Conservation (phyloP, 371 early-diverging fungal species). For the Rhizopus stolonifer region DNA sequence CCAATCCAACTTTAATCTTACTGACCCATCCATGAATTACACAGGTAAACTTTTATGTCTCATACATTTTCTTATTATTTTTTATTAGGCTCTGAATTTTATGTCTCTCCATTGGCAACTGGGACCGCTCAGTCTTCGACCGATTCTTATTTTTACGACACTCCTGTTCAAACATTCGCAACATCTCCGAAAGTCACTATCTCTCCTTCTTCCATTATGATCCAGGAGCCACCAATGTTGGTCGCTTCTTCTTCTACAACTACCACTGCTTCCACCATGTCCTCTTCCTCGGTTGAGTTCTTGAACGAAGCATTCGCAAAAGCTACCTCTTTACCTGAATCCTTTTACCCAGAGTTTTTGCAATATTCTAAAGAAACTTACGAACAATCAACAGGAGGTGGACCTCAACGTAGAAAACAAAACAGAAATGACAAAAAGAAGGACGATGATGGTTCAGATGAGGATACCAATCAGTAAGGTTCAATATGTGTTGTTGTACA, state of each 20-base stretch:
- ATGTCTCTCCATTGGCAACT: conserved; percentile 27
- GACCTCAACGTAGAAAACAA: conserved; percentile 34
- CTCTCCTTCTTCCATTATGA: conserved; percentile 38
- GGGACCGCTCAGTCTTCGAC: conserved; percentile 16
- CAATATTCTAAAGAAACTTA: conserved; percentile 39
- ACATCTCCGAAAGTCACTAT: conserved; percentile 3
- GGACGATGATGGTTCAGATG: conserved; percentile 24
- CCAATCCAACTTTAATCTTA: conserved; percentile 21
- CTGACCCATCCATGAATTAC: conserved; percentile 28
- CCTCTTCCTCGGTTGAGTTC: conserved; percentile 34
- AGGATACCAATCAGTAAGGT: conserved; percentile 23
- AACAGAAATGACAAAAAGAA: conserved; percentile 8
- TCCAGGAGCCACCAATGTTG: conserved; percentile 43
- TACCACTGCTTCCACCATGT: conserved; percentile 34
- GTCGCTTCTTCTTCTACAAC: conserved; percentile 44
- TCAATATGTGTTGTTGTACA: neutral
- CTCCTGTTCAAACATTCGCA: conserved; percentile 8
- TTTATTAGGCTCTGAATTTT: conserved; percentile 30
- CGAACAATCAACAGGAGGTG: conserved; percentile 34
- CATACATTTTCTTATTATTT: too few species aligned
- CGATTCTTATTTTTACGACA: conserved; percentile 23
- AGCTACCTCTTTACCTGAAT: conserved; percentile 37
- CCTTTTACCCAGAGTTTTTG: conserved; percentile 38
- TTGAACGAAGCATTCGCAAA: conserved; percentile 38
- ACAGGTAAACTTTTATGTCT: conserved; percentile 26